These are phyloP conservation scores for Diplogelasinospora grovesii DNA, from an alignment of 495 filamentous ascomycete species.

Conservation along the genomic window DNA sequence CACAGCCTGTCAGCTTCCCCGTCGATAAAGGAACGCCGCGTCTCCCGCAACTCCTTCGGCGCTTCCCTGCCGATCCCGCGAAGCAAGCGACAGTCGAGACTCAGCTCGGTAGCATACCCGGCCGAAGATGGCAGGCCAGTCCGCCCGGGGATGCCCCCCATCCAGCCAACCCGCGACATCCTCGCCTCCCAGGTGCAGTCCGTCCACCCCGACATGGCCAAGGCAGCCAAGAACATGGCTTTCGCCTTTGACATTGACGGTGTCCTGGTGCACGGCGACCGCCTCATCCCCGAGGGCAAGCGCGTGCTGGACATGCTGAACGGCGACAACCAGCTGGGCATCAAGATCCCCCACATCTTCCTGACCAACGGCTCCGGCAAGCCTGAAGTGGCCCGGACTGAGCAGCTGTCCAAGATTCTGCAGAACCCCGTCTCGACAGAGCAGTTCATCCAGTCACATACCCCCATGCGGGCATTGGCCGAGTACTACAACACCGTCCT, in stretches of 20 bases:
- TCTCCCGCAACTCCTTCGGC: constrained; percentile 75
- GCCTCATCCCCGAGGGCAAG: constrained; percentile 53
- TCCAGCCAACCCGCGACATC: constrained; percentile 58
- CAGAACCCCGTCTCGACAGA: constrained; percentile 51
- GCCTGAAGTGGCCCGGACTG: constrained; percentile 49
- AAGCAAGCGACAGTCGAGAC: constrained; percentile 61
- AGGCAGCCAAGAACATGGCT: constrained; percentile 57
- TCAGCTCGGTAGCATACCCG: constrained; percentile 45
- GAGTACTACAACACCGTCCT: constrained; percentile 61
- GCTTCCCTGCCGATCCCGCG: constrained; percentile 69
- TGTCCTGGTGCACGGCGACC: constrained; percentile 59
- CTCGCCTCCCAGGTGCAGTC: constrained; percentile 69
- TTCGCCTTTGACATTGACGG: constrained; percentile 65
- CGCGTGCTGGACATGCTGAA: constrained; percentile 57
- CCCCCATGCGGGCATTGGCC: constrained; percentile 58
- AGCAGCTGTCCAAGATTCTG: constrained; percentile 54
- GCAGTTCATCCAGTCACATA: constrained; percentile 64
- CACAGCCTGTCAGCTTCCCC: constrained; percentile 63
- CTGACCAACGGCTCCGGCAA: constrained; percentile 63
- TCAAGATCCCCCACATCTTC: constrained; percentile 67
- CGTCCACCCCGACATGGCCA: constrained; percentile 60
- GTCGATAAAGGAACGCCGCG: constrained; percentile 58
- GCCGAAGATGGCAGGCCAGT: constrained; percentile 29
- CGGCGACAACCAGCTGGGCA: constrained; percentile 60
- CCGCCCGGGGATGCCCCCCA: constrained; percentile 41